Conservation (phyloP, 805 yeast species). For the Yarrowia porcina region DNA sequence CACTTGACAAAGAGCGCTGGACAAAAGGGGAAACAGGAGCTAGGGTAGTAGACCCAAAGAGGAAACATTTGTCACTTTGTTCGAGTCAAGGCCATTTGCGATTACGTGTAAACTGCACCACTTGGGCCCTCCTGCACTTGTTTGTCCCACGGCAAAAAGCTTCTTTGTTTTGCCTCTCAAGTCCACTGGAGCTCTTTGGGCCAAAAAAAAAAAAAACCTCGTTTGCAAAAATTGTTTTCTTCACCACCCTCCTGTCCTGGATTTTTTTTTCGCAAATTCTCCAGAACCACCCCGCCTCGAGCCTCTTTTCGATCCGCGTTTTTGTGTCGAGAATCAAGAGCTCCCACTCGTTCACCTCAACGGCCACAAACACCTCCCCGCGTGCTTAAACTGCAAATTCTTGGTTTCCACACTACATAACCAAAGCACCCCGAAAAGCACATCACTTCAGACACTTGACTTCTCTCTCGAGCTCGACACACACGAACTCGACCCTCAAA, state of each 20-base stretch:
- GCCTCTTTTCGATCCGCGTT: not conserved
- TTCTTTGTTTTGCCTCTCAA: conserved; percentile 12
- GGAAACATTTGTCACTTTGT: conserved; percentile 10
- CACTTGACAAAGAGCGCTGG: not conserved
- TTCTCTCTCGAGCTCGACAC: conserved; percentile 8
- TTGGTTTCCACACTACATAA: conserved; percentile 25
- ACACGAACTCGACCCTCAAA: too few relatives aligned
- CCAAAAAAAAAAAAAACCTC: conserved; percentile 5
- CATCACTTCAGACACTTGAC: conserved; percentile 1
- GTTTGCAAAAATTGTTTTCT: not conserved
- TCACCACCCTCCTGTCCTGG: not conserved
- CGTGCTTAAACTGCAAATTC: conserved; percentile 3
- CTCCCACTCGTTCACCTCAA: not conserved
- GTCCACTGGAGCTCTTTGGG: conserved; percentile 12
- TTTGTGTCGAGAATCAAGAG: not conserved
- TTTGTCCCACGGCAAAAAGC: not conserved
- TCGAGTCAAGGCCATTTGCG: conserved; percentile 12
- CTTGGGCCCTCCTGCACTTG: conserved; percentile 11
- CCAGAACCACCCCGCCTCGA: not conserved
- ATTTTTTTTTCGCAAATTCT: not conserved
- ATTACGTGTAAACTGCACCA: conserved; percentile 23
- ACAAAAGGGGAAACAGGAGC: not conserved
- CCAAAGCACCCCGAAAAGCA: conserved; percentile 25
- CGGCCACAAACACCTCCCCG: not conserved
- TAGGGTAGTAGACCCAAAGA: not conserved